Conservation (phyloP, 139 green algal species). For the Ulvella scutata region DNA sequence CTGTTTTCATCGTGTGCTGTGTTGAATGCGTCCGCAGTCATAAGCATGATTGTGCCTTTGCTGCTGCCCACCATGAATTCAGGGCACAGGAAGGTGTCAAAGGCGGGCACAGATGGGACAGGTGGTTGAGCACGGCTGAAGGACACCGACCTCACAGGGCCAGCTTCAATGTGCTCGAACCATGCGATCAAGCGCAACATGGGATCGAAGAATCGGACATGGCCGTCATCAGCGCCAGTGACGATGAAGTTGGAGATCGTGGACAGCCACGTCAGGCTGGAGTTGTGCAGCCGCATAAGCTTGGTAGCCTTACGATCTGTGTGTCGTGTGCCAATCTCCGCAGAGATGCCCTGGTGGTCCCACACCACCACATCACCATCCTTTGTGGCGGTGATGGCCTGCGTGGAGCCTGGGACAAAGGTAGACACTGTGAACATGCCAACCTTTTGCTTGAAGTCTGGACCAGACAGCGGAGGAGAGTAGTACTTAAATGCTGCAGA, state of each 20-base stretch:
- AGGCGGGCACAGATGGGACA: neutral
- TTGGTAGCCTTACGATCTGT: slow-evolving; percentile 44
- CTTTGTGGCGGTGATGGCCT: slow-evolving; percentile 30
- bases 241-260: slow-evolving; percentile 44
- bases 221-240: slow-evolving; percentile 36
- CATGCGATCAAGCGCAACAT: slow-evolving; percentile 56
- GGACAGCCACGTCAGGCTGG: slow-evolving; percentile 31
- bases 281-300: slow-evolving; percentile 53
- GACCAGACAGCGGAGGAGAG: slow-evolving; percentile 29
- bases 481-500: slow-evolving; percentile 35
- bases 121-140: slow-evolving; percentile 17
- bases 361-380: slow-evolving; percentile 66
- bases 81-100: neutral
- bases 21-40: slow-evolving; percentile 18
- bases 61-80: slow-evolving; percentile 20
- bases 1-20: slow-evolving; percentile 40
- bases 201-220: slow-evolving; percentile 59
- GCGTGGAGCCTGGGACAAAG: slow-evolving; percentile 40
- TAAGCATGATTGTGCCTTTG: neutral
- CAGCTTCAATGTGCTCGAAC: slow-evolving; percentile 65
- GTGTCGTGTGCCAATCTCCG: slow-evolving; percentile 27
- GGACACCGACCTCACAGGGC: slow-evolving; percentile 28
- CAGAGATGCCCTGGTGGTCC: slow-evolving; percentile 41
- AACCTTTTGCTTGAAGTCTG: slow-evolving; percentile 52
- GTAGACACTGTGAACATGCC: slow-evolving; percentile 36